Base-by-base conservation (phyloP, 1,139 yeast species). In the Yamadazyma epiphylla region DNA sequence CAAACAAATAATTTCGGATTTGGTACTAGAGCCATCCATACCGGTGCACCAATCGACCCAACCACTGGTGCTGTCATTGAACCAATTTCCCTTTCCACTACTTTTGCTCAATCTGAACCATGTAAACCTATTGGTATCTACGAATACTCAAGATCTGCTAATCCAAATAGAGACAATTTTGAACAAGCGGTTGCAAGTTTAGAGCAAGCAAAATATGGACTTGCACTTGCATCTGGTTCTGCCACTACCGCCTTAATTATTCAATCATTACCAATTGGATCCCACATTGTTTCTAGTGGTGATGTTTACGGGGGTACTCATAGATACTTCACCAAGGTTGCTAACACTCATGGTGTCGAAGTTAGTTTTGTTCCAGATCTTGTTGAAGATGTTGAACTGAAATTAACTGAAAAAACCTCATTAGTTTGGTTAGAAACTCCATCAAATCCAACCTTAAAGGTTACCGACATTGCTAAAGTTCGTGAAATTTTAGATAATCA, bases 271-370 rank as follows among this genome's bases (percentile, higher is more conserved):
- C 81, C 87, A 27, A 71, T 75, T 43, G 82, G 81, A 34, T 70
- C 85, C 32, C 94, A 85, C 51, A 82, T 83, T 30, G 70, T 86
- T 32, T 79, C 91, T 31, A 80, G 86, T 49, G 91, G 87, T 46
- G 96, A 87, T 51, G 94, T 87, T 29, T 87, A 87, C 60, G 95
- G 95, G 42, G 95, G 96, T 51, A 86, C 95, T 38, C 94, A 86
- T 66, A 74, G 95, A 59, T 86, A 85, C 64, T 85, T 86, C 70
- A 82, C 95, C 54, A 74, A 82, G 58, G 95, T 86, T 30, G 95
- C 91, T 38, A 69, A 69, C 53, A 74, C 86, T 32, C 94, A 85
- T 53, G 91, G 91, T 34, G 84, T 85, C 32, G 71, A 67, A 35
- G 76, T 83, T 29, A 62, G 78, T 19, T 85, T 86, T 60, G 80